Percentiles rank a stretch among this genome's conserved stretches.
Evolutionary conservation across 495 filamentous ascomycete species (phyloP).

Genomic region (Aspergillus asperescens): DNA sequence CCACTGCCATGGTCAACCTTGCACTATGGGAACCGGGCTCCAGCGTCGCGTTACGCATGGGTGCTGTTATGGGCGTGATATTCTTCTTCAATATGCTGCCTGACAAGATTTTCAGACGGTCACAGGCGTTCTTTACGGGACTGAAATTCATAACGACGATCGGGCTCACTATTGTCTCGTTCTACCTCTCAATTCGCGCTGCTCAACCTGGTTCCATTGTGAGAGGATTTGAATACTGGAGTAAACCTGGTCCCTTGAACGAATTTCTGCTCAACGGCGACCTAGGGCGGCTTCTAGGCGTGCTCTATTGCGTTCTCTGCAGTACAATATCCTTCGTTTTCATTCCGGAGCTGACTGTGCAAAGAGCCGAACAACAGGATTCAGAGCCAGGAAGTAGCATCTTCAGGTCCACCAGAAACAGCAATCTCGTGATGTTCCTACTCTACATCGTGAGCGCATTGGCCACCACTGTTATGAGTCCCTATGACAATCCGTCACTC

Average conservation of each 20-base stretch:
- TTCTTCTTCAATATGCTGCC: slow-evolving; percentile 73
- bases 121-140: slow-evolving; percentile 70
- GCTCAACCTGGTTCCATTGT: slow-evolving; percentile 53
- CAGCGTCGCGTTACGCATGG: slow-evolving; percentile 63
- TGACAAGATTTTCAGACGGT: slow-evolving; percentile 71
- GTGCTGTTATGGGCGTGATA: slow-evolving; percentile 63
- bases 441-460: slow-evolving; percentile 59
- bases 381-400: slow-evolving; percentile 30
- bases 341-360: slow-evolving; percentile 50
- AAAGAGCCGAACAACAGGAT: slow-evolving; percentile 44
- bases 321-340: slow-evolving; percentile 52
- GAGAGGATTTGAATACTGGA: slow-evolving; percentile 77
- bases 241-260: slow-evolving; percentile 63
- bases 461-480: slow-evolving; percentile 51
- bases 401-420: slow-evolving; percentile 15
- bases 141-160: slow-evolving; percentile 76
- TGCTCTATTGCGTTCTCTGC: slow-evolving; percentile 59
- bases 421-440: slow-evolving; percentile 36
- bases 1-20: slow-evolving; percentile 78
- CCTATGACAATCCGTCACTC: slow-evolving; percentile 49
- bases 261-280: slow-evolving; percentile 55
- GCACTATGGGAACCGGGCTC: slow-evolving; percentile 63
- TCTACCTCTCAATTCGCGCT: slow-evolving; percentile 64
- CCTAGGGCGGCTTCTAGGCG: slow-evolving; percentile 62
- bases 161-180: slow-evolving; percentile 61